Conservation (phyloP, 148 eudicot species). For the Rhododendron kiyosumense region DNA sequence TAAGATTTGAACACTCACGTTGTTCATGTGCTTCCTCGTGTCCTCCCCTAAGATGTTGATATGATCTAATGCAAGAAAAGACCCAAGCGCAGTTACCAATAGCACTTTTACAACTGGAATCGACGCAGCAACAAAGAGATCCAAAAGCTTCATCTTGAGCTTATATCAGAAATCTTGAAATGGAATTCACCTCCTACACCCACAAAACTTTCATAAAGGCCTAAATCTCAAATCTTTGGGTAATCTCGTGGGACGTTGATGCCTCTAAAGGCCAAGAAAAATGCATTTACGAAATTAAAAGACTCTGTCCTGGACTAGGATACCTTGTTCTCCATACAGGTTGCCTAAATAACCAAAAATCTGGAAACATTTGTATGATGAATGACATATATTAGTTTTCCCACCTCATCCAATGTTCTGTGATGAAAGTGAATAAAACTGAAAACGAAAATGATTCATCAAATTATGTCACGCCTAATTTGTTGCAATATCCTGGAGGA, state of each 20-base stretch:
- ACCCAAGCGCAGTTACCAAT: conserved; percentile 43
- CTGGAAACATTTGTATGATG: background rate
- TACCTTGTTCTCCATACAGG: background rate
- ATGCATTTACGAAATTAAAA: background rate
- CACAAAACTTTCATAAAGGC: background rate
- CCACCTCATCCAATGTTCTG: background rate
- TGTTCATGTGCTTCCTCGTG: conserved; percentile 46
- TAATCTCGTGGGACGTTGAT: background rate
- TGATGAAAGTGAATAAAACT: background rate
- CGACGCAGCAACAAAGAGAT: conserved; percentile 39
- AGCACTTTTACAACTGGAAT: conserved; percentile 49
- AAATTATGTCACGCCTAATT: background rate
- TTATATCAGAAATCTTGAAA: background rate
- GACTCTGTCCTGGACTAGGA: background rate
- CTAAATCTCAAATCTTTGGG: background rate
- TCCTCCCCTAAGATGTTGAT: conserved; percentile 35
- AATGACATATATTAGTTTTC: background rate
- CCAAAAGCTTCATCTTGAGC: conserved; percentile 26
- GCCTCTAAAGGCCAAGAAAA: background rate
- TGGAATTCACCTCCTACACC: conserved; percentile 1
- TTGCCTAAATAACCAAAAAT: background rate
- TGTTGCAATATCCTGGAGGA: background rate
- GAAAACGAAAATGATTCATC: background rate
- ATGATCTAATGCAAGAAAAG: conserved; percentile 35
- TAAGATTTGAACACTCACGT: conserved; percentile 17